Evolutionary conservation across 2,329 filamentous ascomycete genomes (phyloP).

Genomic region (Hypoxylon sp.): DNA sequence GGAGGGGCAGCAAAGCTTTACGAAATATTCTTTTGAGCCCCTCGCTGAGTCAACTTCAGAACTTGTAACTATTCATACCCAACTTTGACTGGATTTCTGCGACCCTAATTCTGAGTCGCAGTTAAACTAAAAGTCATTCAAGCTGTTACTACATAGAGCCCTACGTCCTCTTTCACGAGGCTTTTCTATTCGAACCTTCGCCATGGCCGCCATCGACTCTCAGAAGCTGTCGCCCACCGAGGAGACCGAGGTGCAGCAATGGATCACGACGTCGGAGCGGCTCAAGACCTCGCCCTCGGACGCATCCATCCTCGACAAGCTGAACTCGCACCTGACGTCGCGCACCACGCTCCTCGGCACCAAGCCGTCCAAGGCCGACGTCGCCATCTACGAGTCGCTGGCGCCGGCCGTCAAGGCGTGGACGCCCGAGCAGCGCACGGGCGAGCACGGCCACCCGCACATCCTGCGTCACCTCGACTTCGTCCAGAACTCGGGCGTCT

Average conservation of each 20-base stretch:
- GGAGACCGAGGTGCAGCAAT: constrained; percentile 87
- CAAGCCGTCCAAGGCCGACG: constrained; percentile 88
- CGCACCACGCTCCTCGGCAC: constrained; percentile 88
- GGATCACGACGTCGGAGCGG: constrained; percentile 79
- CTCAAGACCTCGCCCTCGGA: constrained; percentile 69
- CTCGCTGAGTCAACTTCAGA: constrained; percentile 6
- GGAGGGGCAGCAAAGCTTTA: constrained; percentile 22
- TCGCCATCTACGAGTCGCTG: constrained; percentile 81
- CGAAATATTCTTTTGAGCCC: constrained; percentile 9
- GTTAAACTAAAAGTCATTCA: constrained; percentile 25
- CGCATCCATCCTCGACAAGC: constrained; percentile 73
- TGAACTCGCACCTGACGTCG: constrained; percentile 87
- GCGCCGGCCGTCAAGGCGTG: constrained; percentile 80
- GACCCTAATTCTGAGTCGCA: constrained; percentile 13
- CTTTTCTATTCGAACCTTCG: constrained; percentile 53
- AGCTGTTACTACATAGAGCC: constrained; percentile 51
- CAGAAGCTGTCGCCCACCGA: constrained; percentile 79
- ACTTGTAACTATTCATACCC: not conserved
- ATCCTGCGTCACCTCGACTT: constrained; percentile 93
- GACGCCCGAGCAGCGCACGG: constrained; percentile 86
- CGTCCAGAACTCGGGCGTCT: constrained; percentile 86
- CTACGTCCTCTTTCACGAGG: constrained; percentile 45
- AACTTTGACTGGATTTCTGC: constrained; percentile 1
- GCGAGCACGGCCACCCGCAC: constrained; percentile 87
- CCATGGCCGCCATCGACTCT: constrained; percentile 71